Evolutionary conservation across 306 rosid species (phyloP).

Genomic region (Cicer cuneatum): DNA sequence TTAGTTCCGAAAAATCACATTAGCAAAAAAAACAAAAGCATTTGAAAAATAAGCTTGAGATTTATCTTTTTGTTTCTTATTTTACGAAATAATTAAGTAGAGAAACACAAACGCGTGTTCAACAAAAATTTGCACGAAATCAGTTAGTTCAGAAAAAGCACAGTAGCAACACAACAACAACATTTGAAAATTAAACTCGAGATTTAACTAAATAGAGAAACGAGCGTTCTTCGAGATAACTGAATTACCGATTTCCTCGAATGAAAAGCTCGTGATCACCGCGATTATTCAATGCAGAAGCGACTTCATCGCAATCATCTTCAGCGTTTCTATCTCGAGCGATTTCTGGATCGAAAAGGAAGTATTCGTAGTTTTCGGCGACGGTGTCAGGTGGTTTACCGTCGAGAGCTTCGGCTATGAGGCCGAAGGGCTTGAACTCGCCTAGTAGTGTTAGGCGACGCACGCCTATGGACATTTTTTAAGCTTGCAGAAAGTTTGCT

Average conservation of each 20-base stretch:
- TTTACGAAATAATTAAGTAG: conserved; percentile 33
- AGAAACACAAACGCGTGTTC: neutral
- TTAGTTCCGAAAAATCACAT: neutral
- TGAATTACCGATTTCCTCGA: conserved; percentile 75
- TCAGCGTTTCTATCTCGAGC: conserved; percentile 68
- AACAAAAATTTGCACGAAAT: too few relatives aligned
- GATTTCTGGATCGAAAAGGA: conserved; percentile 79
- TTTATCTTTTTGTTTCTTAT: neutral
- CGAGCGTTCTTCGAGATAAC: too few relatives aligned
- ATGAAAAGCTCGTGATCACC: conserved; percentile 91
- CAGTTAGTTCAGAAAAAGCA: too few relatives aligned
- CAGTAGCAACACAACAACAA: too few relatives aligned
- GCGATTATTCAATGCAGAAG: conserved; percentile 57
- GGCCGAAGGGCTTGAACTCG: conserved; percentile 92
- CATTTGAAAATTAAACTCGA: too few relatives aligned
- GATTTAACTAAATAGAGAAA: too few relatives aligned
- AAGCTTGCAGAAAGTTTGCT: neutral
- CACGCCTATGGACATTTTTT: conserved; percentile 64
- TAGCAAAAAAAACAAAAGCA: conserved; percentile 2
- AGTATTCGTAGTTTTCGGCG: conserved; percentile 74
- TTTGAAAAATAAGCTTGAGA: conserved; percentile 11
- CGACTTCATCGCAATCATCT: conserved; percentile 57
- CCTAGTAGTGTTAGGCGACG: conserved; percentile 82
- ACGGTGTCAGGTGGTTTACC: conserved; percentile 70
- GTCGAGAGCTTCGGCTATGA: conserved; percentile 92